Evolutionary conservation across 2,329 filamentous ascomycete species (phyloP), one percentile per base, ranked within the genome.

Genomic region (Corniculantispora saksenae): DNA sequence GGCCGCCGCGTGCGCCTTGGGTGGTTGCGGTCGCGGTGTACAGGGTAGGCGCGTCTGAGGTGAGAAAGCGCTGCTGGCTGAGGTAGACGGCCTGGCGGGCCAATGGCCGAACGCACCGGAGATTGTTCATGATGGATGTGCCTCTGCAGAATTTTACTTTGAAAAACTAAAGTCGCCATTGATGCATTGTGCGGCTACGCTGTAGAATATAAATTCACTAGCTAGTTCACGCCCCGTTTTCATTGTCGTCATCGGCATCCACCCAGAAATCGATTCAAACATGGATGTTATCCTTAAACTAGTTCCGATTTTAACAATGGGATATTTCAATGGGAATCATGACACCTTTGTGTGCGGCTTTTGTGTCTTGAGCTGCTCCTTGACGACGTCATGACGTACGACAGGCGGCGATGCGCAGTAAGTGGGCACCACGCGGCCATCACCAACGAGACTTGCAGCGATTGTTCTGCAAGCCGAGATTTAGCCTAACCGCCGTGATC

Each of bases 21-120:
- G 58, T 61, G 9, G 35, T 53, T 15, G 58, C 58, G 17, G 58
- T 61, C 13, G 48, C 58, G 2, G 58, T 61, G 58, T 61, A 61
- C 21, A 61, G 58, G 21, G 58, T 61, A 9, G 58, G 48, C 23
- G 58, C 58, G 35, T 61, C 58, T 21, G 58, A 43, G 48, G 58
- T 47, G 47, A 61, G 3, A 23, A 61, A 38, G 32, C 58, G 58
- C 12, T 47, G 58, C 47, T 53, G 58, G 5, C 32, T 21, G 48
- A 43, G 32, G 35, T 15, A 29, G 32, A 17, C 32, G 47, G 32
- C 32, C 17, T 45, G 48, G 48, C 58, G 58, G 5, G 15, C 35
- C 8, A 61, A 21, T 4, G 58, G 58, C 19, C 58, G 58, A 25
- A 19, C 43, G 32, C 4, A 29, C 17, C 58, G 58, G 13, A 53